A percentile compares a stretch with the other conserved stretches of the same genome.
Evolutionary conservation across 805 yeast species (phyloP).

Genomic region (Metschnikowia similis): DNA sequence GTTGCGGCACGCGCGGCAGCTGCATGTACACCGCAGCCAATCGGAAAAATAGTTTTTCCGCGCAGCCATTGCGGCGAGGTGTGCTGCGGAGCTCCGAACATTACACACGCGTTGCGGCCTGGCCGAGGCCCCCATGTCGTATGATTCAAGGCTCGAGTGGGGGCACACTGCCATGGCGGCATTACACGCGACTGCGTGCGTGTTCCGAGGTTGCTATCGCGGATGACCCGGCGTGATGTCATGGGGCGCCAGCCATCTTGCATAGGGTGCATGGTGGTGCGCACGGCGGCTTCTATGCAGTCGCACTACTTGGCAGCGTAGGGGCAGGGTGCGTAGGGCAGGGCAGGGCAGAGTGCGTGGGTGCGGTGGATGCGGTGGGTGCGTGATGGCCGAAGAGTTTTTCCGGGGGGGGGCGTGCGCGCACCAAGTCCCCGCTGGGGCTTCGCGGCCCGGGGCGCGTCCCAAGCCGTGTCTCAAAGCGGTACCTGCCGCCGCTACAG

Average conservation of each 20-base stretch:
- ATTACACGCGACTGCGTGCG: too few species aligned
- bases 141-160: background rate
- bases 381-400: background rate
- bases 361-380: background rate
- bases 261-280: background rate
- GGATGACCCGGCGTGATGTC: background rate
- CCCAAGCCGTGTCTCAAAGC: too few species aligned
- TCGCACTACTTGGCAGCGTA: too few species aligned
- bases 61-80: background rate
- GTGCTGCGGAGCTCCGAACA: background rate
- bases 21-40: background rate
- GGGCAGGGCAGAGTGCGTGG: too few species aligned
- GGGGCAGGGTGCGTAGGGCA: too few species aligned
- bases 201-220: background rate
- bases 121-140: too few species aligned
- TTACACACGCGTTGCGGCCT: too few species aligned
- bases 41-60: constrained; percentile 1
- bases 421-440: background rate
- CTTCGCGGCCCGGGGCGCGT: too few species aligned
- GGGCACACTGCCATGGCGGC: background rate
- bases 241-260: background rate
- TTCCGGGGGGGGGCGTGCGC: background rate
- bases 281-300: background rate
- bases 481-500: background rate
- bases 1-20: background rate